A percentile compares a stretch with the other conserved stretches of the same genome.
These are phyloP conservation scores for Mycothermus thermophilus DNA, from an alignment of 495 filamentous ascomycete species.

Conservation along the genomic window DNA sequence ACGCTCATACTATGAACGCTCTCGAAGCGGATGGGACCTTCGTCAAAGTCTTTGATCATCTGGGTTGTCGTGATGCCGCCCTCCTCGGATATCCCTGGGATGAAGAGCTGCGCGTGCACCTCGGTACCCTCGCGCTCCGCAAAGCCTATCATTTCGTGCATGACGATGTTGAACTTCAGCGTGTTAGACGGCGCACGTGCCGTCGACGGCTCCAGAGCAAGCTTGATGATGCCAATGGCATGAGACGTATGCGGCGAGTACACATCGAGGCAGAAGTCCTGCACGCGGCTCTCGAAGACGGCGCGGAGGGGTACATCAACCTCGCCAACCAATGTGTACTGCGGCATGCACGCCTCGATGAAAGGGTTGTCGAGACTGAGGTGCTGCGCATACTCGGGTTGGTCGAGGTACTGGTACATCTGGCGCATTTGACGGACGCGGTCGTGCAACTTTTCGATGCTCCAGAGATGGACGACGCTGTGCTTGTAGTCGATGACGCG, in stretches of 20 bases:
- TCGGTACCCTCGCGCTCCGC: conserved; percentile 91
- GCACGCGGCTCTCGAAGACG: conserved; percentile 88
- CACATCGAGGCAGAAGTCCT: conserved; percentile 85
- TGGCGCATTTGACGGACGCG: conserved; percentile 86
- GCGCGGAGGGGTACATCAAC: conserved; percentile 85
- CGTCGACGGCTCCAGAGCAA: conserved; percentile 87
- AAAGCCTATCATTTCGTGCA: conserved; percentile 94
- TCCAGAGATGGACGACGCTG: conserved; percentile 83
- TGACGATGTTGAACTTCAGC: conserved; percentile 95
- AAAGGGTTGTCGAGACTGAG: conserved; percentile 74
- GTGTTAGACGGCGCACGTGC: conserved; percentile 85
- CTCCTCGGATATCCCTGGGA: conserved; percentile 82
- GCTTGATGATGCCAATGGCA: conserved; percentile 74
- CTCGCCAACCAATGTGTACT: conserved; percentile 87
- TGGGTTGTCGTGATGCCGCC: conserved; percentile 90
- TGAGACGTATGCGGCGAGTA: conserved; percentile 83
- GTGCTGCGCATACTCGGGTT: conserved; percentile 82
- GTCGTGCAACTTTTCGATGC: conserved; percentile 77
- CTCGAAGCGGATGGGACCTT: conserved; percentile 87
- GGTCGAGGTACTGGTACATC: conserved; percentile 89
- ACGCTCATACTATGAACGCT: conserved; percentile 98
- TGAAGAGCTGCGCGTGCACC: conserved; percentile 90
- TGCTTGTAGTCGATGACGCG: conserved; percentile 88
- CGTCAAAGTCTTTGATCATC: conserved; percentile 89
- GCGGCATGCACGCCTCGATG: conserved; percentile 73